Base-by-base conservation (phyloP, 2,329 filamentous ascomycete genomes). In the Cercospora sp. region DNA sequence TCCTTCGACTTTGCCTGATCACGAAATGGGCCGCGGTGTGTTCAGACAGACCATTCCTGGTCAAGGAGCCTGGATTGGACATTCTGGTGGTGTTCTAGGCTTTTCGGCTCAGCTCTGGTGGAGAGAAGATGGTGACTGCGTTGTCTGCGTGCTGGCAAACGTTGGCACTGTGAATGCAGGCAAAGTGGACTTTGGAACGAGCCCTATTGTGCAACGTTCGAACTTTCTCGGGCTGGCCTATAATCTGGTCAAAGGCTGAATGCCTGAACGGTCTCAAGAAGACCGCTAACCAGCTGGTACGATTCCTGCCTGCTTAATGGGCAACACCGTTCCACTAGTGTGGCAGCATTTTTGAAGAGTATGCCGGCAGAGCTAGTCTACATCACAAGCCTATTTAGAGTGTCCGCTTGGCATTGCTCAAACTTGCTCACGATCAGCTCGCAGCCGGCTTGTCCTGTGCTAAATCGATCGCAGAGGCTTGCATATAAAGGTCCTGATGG, bases 1-100 rank as follows among this genome's bases (percentile, higher is more conserved):
- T 58, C 28, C 55, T 34, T 30, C 55, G 24, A 34, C 55, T 12
- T 32, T 58, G 6, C 55, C 26, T 34, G 28, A 13, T 32, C 28
- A 58, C 34, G 30, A 58, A 12, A 58, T 58, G 55, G 55, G 55
- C 6, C 28, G 28, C 28, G 55, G 55, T n/a, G 18, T 13, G 6
- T 58, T 58, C 30, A n/a, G 55, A 58, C 28, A 58, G 26, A 34
- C 3, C 16, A n/a, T 58, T 34, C 16, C 37, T 13, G 18, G n/a
- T 65, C 55, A 21, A 16, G 21, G 34, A 13, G 18, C 24, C 7
- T 68, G 66, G 66, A 16, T 68, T 1, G 66, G 66, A 40, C 66
- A 68, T 61, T 65, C 61, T 24, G 66, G 66, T 18, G 66, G 66
- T 8, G 66, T 68, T 5, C 55, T 68, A 21, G 66, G 66, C 12